Conservation (phyloP, 139 green algal species). For the Micractinium sp. region DNA sequence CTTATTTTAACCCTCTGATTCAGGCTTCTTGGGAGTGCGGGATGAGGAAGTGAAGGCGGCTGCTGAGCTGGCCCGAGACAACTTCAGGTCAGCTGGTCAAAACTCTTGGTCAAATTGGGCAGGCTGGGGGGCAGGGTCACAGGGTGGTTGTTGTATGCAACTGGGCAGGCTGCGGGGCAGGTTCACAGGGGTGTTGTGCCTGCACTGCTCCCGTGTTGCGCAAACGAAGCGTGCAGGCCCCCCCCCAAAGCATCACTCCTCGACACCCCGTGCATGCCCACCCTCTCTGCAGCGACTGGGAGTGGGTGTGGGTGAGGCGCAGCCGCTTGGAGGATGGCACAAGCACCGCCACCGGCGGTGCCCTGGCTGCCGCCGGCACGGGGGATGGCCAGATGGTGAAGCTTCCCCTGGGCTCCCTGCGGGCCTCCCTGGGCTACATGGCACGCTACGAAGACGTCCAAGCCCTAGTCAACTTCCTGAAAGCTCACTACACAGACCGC, state of each 20-base stretch:
- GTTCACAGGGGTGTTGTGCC: no score
- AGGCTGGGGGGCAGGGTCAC: no score
- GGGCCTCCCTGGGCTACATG: conserved; percentile 21
- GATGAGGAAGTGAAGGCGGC: conserved; percentile 59
- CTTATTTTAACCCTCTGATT: no score
- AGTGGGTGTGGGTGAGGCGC: conserved; percentile 18
- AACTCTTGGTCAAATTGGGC: no score
- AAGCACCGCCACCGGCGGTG: background rate
- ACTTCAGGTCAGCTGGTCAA: background rate
- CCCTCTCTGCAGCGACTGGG: background rate
- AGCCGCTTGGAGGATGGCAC: no score
- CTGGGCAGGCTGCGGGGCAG: no score
- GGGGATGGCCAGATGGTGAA: background rate
- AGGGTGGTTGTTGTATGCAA: no score
- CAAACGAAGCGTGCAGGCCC: background rate
- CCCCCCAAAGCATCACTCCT: background rate
- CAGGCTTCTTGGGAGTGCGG: conserved; percentile 26
- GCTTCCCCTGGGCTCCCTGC: conserved; percentile 37
- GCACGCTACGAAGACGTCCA: conserved; percentile 36
- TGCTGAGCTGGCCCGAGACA: conserved; percentile 28
- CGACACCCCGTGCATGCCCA: background rate
- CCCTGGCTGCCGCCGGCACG: background rate
- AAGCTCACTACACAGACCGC: conserved; percentile 63
- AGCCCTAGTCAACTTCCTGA: conserved; percentile 64
- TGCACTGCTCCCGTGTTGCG: no score